phyloP scores from a whole-genome alignment of 2,329 filamentous ascomycete species.

The Magnaporthiopsis poae region DNA sequence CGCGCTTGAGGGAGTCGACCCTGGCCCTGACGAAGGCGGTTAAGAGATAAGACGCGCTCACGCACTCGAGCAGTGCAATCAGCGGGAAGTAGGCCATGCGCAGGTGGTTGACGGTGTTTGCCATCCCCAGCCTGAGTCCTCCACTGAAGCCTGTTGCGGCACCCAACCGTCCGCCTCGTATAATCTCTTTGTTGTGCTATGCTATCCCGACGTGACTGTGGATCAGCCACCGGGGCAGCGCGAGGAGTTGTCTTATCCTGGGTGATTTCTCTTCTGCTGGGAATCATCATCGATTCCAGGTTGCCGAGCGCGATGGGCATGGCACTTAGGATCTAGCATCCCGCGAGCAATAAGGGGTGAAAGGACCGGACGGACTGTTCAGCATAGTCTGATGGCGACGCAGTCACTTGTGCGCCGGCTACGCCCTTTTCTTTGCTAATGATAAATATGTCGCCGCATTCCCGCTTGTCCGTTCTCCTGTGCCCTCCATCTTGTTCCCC shows the following conservation, averaged over 20 bases:
- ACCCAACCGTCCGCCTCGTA: too few relatives aligned
- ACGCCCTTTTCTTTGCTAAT: neutral
- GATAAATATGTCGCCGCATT: neutral
- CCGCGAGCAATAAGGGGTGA: too few relatives aligned
- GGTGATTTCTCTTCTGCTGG: too few relatives aligned
- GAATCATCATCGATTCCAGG: too few relatives aligned
- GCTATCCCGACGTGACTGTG: neutral
- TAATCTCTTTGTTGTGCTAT: too few relatives aligned
- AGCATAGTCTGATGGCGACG: neutral
- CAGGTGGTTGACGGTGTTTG: conserved; percentile 24
- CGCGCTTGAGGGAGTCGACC: conserved; percentile 21
- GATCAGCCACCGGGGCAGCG: neutral
- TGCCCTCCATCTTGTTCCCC: neutral
- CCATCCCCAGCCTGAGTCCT: too few relatives aligned
- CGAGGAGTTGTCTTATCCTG: too few relatives aligned
- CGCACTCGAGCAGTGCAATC: conserved; percentile 30
- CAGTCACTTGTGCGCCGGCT: neutral
- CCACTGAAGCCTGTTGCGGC: too few relatives aligned
- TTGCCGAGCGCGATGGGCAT: too few relatives aligned
- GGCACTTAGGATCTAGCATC: too few relatives aligned
- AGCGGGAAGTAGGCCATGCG: conserved; percentile 31
- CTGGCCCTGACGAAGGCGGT: conserved; percentile 21
- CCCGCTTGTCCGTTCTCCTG: neutral
- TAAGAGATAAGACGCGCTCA: conserved; percentile 31
- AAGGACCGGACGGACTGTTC: neutral